A percentile compares a stretch with the other conserved stretches of the same genome.
These are phyloP conservation scores for Styphnolobium japonicum DNA, from an alignment of 306 rosid species.

Conservation along the genomic window DNA sequence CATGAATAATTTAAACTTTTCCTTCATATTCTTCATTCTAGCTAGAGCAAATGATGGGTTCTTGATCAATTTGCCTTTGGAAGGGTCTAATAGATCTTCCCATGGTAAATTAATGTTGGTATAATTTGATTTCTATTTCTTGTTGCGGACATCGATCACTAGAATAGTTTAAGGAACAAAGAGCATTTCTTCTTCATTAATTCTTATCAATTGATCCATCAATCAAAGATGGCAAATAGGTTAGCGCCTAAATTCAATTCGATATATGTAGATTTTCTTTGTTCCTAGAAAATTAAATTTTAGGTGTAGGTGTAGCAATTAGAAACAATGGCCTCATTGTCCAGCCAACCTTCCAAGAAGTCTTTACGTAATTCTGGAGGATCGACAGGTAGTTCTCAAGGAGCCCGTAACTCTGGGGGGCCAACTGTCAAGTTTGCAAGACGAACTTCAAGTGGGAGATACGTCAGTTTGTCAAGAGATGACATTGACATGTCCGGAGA, in stretches of 20 bases:
- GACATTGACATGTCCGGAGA: constrained; percentile 86
- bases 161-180: neutral
- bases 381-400: constrained; percentile 42
- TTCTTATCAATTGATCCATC: neutral
- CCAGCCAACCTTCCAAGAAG: constrained; percentile 63
- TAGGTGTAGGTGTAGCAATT: neutral
- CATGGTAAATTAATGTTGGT: neutral
- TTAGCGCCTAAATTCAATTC: neutral
- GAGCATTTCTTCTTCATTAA: neutral
- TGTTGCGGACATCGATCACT: neutral
- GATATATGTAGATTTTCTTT: neutral
- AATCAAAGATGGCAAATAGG: neutral
- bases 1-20: constrained; percentile 10
- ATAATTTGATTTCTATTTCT: neutral
- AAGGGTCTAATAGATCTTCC: neutral
- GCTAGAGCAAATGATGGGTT: neutral
- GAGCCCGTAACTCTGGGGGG: constrained; percentile 32
- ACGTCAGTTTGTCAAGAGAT: constrained; percentile 77
- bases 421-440: constrained; percentile 77
- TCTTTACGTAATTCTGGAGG: constrained; percentile 47
- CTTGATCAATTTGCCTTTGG: neutral
- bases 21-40: neutral
- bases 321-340: constrained; percentile 48
- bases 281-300: neutral
- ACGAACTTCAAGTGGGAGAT: constrained; percentile 83